Base-by-base conservation (phyloP, 2,329 filamentous ascomycete genomes). In the Aspergillus puulaauensis region DNA sequence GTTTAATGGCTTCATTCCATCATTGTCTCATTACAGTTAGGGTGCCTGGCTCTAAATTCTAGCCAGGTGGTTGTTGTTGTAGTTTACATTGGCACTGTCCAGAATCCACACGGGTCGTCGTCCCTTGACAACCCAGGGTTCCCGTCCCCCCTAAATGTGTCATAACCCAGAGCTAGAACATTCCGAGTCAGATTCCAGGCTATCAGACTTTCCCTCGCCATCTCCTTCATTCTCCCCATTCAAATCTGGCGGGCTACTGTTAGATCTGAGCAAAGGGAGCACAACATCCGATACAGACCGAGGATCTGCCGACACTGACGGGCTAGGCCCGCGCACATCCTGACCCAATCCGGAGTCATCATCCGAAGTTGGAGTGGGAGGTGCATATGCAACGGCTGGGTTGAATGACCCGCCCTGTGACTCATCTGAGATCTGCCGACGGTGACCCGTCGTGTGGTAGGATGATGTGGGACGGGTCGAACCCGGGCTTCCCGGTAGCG, bases 341-440 rank as follows among this genome's bases (percentile, higher is more conserved):
- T 63, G 41, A 55, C 54, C 23, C 63, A 54, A 51, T 21, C 43
- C 62, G 7, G 66, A 68, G 1, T 61, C 58, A 19, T 68, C 68
- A 19, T 68, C 68, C 1, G 74, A 77, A 0, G 68, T 69, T 5
- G 75, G 75, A 6, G 75, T 78, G 9, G 74, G 75, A 12, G 75
- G 75, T 9, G 71, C 67, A 59, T 77, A 77, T 2, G 70, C 64
- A 48, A 73, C 68, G 1, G 63, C 69, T 7, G 74, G 73, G 54
- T 70, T 75, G 15, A 63, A 56, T 14, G 56, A 57, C 5, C 61
- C 52, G 21, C 66, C 67, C 37, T 66, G 68, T 11, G 73, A 75
- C 21, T 73, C 74, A 23, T 76, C 71, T 1, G 73, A 77, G 5
- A 68, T 24, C 27, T 73, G 68, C 31, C 72, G 64, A n/a, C 64